phyloP scores from a whole-genome alignment of 140 eudicot genomes.

The Stevia rebaudiana region DNA sequence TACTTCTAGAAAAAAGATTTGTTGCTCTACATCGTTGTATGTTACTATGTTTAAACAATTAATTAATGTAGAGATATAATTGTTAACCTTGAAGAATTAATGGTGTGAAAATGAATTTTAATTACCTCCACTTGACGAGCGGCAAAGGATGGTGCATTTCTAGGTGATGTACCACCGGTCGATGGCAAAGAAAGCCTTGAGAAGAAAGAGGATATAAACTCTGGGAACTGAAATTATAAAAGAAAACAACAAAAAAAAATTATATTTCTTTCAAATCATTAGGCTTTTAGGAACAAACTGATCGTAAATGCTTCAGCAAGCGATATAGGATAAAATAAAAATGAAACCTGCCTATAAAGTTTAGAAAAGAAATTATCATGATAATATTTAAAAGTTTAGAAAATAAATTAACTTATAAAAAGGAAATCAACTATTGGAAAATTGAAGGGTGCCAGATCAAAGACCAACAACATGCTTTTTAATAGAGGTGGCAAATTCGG shows the following conservation, averaged over 20 bases:
- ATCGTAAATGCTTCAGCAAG: slow-evolving; percentile 9
- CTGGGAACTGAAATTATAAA: slow-evolving; percentile 64
- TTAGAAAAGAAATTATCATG: too few relatives aligned
- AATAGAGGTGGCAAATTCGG: not conserved
- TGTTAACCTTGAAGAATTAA: too few relatives aligned
- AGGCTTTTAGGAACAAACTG: not conserved
- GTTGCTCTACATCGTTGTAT: too few relatives aligned
- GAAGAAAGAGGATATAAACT: slow-evolving; percentile 65
- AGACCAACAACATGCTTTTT: not conserved
- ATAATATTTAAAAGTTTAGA: not conserved
- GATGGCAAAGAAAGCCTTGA: slow-evolving; percentile 83
- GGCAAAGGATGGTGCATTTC: slow-evolving; percentile 52
- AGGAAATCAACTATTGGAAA: not conserved
- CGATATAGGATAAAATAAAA: not conserved
- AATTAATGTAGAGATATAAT: not conserved
- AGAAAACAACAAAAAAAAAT: not conserved
- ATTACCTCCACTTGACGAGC: slow-evolving; percentile 77
- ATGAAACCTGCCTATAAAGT: not conserved
- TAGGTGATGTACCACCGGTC: slow-evolving; percentile 41
- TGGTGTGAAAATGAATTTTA: slow-evolving; percentile 8
- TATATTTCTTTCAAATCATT: slow-evolving; percentile 5
- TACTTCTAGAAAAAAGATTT: too few relatives aligned
- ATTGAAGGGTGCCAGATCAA: not conserved
- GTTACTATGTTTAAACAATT: not conserved
- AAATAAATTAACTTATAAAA: not conserved